Evolutionary conservation across 805 yeast genomes (phyloP), one percentile per base, ranked within the genome.

Genomic region (Candida insectalens): DNA sequence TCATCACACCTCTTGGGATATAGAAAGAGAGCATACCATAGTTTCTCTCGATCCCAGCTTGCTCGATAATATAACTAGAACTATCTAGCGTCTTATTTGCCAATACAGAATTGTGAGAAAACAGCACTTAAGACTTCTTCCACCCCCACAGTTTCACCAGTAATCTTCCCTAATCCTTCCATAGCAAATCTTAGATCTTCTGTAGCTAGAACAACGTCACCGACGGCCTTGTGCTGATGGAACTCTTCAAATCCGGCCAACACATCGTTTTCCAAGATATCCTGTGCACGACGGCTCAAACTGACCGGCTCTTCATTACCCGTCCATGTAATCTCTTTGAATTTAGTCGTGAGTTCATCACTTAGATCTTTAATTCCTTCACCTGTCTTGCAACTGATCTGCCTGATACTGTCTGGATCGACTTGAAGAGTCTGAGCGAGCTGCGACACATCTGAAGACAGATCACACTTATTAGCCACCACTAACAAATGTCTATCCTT

Each of bases 121-220:
- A 92, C 92, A 1, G 83, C 89, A 1, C 92, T 96, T 4, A 92
- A 61, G 1, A 92, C 76, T 49, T 92, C 97, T 45, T 92, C 96
- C 0, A 88, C 68, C 0, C 94, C 95, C 10, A 89, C 74, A 0
- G 84, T 71, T 26, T 83, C 82, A 1, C 97, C 98, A 0, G 96
- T 88, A 18, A 92, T 82, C 48, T 78, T 83, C 0, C 96, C 96
- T 25, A 92, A 81, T 0, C 96, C 96, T 10, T 80, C 85, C 14
- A 80, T 75, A 1, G 95, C 76, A 32, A 69, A 69, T 32, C 70
- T 69, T 26, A 92, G 62, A 36, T 81, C 77, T 39, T 89, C 95
- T 1, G 83, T 62, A 0, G 95, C 94, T 25, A 85, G 53, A 0
- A 84, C 89, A 2, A 85, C 74, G 44, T 88, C 96, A 27, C 72